A percentile compares a stretch with the other conserved stretches of the same genome.
phyloP scores from a whole-genome alignment of 345 rosid species.

The Heritiera littoralis region DNA sequence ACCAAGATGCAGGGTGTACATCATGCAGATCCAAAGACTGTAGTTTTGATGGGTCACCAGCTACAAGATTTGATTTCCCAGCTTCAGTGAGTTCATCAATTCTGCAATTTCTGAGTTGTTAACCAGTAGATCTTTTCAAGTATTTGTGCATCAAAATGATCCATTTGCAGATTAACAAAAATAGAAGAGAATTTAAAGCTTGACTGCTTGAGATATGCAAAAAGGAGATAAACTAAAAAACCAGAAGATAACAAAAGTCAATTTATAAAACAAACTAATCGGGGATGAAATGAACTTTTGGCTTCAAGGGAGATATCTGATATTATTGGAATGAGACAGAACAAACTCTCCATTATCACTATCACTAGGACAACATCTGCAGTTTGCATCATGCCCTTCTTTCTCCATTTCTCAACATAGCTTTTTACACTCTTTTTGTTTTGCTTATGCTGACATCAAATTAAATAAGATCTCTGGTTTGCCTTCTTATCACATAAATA shows the following conservation, averaged over 20 bases:
- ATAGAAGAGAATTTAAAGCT: too few species aligned
- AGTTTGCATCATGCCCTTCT: background rate
- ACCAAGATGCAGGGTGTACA: conserved; percentile 39
- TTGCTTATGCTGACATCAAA: background rate
- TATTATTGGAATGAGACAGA: background rate
- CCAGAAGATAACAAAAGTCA: background rate
- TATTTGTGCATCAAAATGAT: background rate
- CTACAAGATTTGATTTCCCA: conserved; percentile 18
- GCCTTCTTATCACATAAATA: background rate
- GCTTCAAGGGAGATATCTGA: background rate
- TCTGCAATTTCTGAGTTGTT: conserved; percentile 20
- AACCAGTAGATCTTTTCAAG: conserved; percentile 11
- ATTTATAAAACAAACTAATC: background rate
- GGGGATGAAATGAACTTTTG: background rate
- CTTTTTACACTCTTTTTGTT: background rate
- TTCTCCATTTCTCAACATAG: background rate
- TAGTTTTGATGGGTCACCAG: conserved; percentile 33
- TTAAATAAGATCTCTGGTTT: background rate
- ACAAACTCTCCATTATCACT: background rate
- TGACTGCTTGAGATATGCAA: background rate
- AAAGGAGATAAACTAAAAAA: too few species aligned
- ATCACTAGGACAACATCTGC: background rate
- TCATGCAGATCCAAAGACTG: conserved; percentile 27
- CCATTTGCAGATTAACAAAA: background rate
- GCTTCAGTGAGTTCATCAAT: conserved; percentile 28